phyloP scores from a whole-genome alignment of 2,329 filamentous ascomycete genomes.

The Plectosphaerella cucumerina region DNA sequence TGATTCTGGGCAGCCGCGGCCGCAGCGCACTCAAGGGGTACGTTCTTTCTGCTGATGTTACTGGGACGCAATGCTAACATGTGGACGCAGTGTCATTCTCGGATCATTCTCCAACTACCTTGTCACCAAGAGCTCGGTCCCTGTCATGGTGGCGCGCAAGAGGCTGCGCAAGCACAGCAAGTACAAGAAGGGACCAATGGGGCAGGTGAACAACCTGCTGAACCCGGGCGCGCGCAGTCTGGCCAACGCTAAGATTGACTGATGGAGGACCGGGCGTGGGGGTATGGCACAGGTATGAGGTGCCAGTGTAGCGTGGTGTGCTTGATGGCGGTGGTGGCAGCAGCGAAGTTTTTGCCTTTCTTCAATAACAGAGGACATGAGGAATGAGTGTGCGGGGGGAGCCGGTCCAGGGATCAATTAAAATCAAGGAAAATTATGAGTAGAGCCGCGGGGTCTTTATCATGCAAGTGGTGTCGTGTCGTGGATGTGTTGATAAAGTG shows the following conservation, averaged over 20 bases:
- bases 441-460: too few relatives aligned
- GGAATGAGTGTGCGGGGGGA: too few relatives aligned
- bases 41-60: conserved; percentile 25
- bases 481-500: not conserved
- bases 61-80: conserved; percentile 22
- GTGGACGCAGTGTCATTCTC: conserved; percentile 67
- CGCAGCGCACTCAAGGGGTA: conserved; percentile 91
- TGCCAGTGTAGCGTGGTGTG: not conserved
- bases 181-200: conserved; percentile 65
- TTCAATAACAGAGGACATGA: too few relatives aligned
- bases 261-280: not conserved
- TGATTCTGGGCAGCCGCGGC: conserved; percentile 88
- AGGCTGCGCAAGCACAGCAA: conserved; percentile 83
- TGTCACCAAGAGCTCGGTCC: conserved; percentile 92
- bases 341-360: not conserved
- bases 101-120: conserved; percentile 97
- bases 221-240: conserved; percentile 64
- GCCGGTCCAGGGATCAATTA: too few relatives aligned
- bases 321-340: not conserved
- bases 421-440: too few relatives aligned
- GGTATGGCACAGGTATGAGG: too few relatives aligned
- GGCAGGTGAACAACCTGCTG: conserved; percentile 76
- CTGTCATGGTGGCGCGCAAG: conserved; percentile 96
- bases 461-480: not conserved
- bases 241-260: conserved; percentile 73